A percentile compares a stretch with the other conserved stretches of the same genome.
These are phyloP conservation scores for Furcasterigmium sp. DNA, from an alignment of 2,329 filamentous ascomycete species.

Conservation along the genomic window DNA sequence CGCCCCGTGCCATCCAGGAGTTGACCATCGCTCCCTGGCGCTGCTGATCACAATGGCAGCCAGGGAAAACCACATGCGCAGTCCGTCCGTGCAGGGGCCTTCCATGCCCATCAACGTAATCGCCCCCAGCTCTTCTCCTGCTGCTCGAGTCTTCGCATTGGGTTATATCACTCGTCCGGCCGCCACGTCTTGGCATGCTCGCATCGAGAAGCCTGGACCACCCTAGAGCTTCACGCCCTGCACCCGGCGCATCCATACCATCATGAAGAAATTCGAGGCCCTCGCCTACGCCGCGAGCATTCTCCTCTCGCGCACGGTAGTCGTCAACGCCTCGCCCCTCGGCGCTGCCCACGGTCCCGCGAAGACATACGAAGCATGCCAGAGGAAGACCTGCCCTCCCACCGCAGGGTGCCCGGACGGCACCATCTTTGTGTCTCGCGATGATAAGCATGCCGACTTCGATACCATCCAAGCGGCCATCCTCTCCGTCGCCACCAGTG, in stretches of 20 bases:
- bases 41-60: not conserved
- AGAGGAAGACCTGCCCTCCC: slow-evolving; percentile 23
- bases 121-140: too few relatives aligned
- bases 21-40: too few relatives aligned
- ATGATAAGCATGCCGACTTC: slow-evolving; percentile 27
- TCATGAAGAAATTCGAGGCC: slow-evolving; percentile 7
- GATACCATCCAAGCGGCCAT: slow-evolving; percentile 34
- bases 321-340: not conserved
- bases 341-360: slow-evolving; percentile 13
- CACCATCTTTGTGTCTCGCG: slow-evolving; percentile 35
- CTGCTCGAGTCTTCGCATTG: too few relatives aligned
- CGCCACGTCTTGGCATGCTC: not conserved
- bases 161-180: not conserved
- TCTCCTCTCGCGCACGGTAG: slow-evolving; percentile 1
- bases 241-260: not conserved
- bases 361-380: slow-evolving; percentile 22
- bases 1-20: too few relatives aligned
- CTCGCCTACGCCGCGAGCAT: slow-evolving; percentile 4
- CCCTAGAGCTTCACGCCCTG: not conserved
- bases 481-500: slow-evolving; percentile 31
- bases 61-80: not conserved
- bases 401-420: slow-evolving; percentile 31
- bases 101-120: not conserved
- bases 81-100: not conserved
- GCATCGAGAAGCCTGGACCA: not conserved